Evolutionary conservation across 1,284 basidiomycete genomes (phyloP).

Genomic region (Cryptococcus depauperatus): DNA sequence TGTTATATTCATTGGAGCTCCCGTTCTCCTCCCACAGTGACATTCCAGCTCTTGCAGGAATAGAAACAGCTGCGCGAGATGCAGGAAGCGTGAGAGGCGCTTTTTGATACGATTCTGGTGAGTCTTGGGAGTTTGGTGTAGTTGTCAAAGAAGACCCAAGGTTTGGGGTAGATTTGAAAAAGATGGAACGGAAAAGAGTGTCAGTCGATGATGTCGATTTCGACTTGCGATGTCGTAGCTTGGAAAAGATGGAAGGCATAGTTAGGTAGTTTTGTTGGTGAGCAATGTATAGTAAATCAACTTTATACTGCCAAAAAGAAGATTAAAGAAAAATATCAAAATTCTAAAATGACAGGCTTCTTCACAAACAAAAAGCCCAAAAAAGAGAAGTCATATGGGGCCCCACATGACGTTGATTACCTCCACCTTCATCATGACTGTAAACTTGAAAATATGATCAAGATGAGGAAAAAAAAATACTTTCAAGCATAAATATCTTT

Average conservation of each 20-base stretch:
- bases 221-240: constrained; percentile 17
- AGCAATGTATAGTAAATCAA: no score
- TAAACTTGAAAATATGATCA: no score
- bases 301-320: no score
- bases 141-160: neutral
- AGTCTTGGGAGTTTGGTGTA: neutral
- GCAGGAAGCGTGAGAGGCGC: neutral
- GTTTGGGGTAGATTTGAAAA: constrained; percentile 2
- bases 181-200: constrained; percentile 4
- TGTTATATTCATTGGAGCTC: neutral
- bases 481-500: no score
- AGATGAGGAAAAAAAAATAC: no score
- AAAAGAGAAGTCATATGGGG: no score
- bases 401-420: no score
- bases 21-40: neutral
- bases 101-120: neutral
- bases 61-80: neutral
- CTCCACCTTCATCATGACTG: no score
- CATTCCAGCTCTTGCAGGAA: neutral
- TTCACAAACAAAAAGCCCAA: no score
- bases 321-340: no score
- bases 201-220: constrained; percentile 11
- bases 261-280: no score
- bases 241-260: constrained; percentile 25
- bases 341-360: no score